These are phyloP conservation scores for Triticum dicoccoides DNA, from an alignment of 176 grass and related monocot genomes.

Conservation along the genomic window DNA sequence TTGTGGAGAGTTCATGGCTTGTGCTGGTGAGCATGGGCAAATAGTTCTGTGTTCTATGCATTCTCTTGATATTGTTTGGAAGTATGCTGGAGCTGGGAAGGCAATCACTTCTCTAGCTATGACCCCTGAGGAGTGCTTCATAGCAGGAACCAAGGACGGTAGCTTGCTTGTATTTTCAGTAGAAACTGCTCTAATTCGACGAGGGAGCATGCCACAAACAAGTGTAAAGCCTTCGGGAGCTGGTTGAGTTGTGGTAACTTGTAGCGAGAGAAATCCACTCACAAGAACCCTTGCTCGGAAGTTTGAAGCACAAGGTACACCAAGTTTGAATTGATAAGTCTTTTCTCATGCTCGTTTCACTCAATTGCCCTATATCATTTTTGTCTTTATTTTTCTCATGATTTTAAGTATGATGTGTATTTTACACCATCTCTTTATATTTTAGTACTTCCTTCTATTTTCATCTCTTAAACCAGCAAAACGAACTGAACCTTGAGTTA, in stretches of 20 bases:
- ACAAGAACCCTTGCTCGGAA: not conserved
- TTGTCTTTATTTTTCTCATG: constrained; percentile 1
- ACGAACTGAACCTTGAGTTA: constrained; percentile 8
- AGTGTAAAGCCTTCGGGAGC: constrained; percentile 31
- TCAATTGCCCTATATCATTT: not conserved
- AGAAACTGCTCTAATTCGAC: constrained; percentile 67
- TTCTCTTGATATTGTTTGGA: constrained; percentile 82
- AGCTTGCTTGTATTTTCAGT: constrained; percentile 81
- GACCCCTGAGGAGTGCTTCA: constrained; percentile 86
- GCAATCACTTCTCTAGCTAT: constrained; percentile 79
- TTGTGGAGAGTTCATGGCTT: constrained; percentile 81
- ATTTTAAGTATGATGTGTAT: not conserved
- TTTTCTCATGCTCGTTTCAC: not conserved
- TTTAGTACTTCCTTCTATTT: not conserved
- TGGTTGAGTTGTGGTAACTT: constrained; percentile 26
- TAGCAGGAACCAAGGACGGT: constrained; percentile 91
- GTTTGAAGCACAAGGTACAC: constrained; percentile 14
- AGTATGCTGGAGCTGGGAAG: constrained; percentile 75
- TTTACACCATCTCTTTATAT: not conserved
- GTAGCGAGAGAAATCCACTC: constrained; percentile 3
- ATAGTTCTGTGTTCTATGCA: constrained; percentile 85
- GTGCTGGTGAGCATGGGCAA: constrained; percentile 81
- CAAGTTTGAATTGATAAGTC: not conserved
- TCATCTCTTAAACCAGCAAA: not conserved
- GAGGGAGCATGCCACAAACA: constrained; percentile 46